Evolutionary conservation across 2,329 filamentous ascomycete species (phyloP), one percentile per base, ranked within the genome.

Genomic region (Bipolaris cookei): DNA sequence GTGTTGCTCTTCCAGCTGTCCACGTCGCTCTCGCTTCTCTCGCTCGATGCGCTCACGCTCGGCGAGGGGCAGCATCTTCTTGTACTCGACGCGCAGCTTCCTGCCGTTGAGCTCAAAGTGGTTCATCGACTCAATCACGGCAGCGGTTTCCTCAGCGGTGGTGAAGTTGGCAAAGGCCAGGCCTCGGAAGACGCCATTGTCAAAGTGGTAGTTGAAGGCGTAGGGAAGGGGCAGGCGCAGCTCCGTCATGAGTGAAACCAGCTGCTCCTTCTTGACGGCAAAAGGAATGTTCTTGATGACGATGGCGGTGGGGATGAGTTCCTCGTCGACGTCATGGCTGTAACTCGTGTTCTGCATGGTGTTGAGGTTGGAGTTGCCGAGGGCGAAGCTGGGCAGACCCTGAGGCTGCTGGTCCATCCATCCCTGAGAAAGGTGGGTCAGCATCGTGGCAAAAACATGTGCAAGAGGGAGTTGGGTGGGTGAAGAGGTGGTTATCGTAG

Each of bases 281-380:
- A 99, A 99, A 0, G 96, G 95, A 35, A 99, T 99, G 75, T 99
- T 99, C 82, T 99, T 99, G 79, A 99, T 98, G 57, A 99, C 95
- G 68, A 99, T 98, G 52, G 95, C 95, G 3, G 95, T 99, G 2
- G 94, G 94, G 58, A 99, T 99, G 59, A 99, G 86, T 79, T 98
- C 94, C 66, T 97, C 94, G 54, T 87, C 84, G 45, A 87, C 84
- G 56, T 82, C 81, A 35, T 81, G 80, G 54, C 77, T 69, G 64
- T 83, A 79, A 53, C 77, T 78, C 54, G 79, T 81, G 74, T 68
- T 75, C 69, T 74, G 66, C 58, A 71, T 67, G 37, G 71, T 64
- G 57, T 65, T 71, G 44, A 67, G 66, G 53, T 69, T 70, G 35
- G 61, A 65, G 48, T 69, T 73, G 60, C 77, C 77, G 56, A 80